Base-by-base conservation (phyloP, 768 basidiomycete species). In the Boletellus ananas region DNA sequence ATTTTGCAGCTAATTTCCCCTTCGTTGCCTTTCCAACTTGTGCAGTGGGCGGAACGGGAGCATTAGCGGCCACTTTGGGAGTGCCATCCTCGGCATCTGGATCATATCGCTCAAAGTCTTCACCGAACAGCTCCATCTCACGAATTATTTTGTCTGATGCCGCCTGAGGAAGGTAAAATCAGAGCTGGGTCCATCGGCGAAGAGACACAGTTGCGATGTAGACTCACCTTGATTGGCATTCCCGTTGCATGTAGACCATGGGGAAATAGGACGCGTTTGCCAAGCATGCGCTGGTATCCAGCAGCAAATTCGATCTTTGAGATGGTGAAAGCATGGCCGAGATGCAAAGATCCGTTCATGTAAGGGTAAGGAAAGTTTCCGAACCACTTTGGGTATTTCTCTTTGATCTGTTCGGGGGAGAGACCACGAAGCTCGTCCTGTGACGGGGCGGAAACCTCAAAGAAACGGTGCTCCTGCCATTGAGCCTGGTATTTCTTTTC, bases 191-290 rank as follows among this genome's bases (percentile, higher is more conserved):
- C 36, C 11, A 27, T 16, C 20, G 20, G 13, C 8, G 1, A 11
- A 38, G 1, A 2, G 14, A 34, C 6, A 6, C 20, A 23, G 18
- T 9, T 8, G n/a, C 2, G 37, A 40, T 14, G 31, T 7, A 52
- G 9, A 72, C 85, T 51, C 54, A 91, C 95, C 82, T 97, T 98
- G 78, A 99, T 99, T 34, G 96, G 96, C 92, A 99, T 89, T 31
- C 96, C 96, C 6, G 96, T 99, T 60, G 89, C 90, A 72, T 99
- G 96, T 70, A 96, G 90, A 42, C 91, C 96, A 63, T 94, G 88
- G n/a, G 96, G 96, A 73, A 97, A 98, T 58, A 99, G 71, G 25
- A 88, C 92, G 14, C 90, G 79, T 73, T 96, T 96, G 45, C 96
- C 95, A 56, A 94, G 66, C 88, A 99, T 85, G 37, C 95, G 79